Base-by-base conservation (phyloP, 345 rosid genomes). In the Conringia planisiliqua region DNA sequence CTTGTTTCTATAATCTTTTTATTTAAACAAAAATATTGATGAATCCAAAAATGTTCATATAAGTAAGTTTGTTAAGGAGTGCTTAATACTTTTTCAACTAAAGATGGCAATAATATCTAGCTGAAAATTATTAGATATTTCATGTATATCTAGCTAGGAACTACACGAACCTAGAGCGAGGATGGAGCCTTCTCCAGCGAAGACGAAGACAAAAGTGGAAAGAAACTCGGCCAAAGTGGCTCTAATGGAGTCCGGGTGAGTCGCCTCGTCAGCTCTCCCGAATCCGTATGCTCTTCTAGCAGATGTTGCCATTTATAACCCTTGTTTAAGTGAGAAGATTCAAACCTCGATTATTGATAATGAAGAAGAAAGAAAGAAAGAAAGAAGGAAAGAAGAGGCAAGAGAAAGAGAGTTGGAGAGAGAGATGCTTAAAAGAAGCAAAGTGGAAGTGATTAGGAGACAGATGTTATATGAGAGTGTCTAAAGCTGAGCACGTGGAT, bases 101-200 rank as follows among this genome's bases (percentile, higher is more conserved):
- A 48, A 36, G 14, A 61, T 48, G 27, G 29, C 26, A 62, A 27
- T 12, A 61, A 7, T 4, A 7, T 36, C 11, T 26, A 8, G 52
- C 24, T 50, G 12, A 30, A 63, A 43, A 9, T 47, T 40, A 8
- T 8, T 18, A 3, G 40, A 68, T 6, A 66, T 56, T 4, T 42
- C 22, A 10, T 43, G 44, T 20, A 13, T 48, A 42, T 8, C 30
- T 27, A 62, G 22, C 18, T 27, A 57, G 6, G 7, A 33, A 44
- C 5, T 7, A 57, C 67, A 57, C 67, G 14, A 38, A 75, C 78
- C 73, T 48, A 91, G 87, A 79, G 97, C 93, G 24, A 91, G 89
- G 46, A 84, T 55, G 27, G 89, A 87, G 76, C 97, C 97, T 77
- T 85, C 95, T 50, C 95, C 91, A 13, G 91, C 89, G 13, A 91